Evolutionary conservation across 306 rosid species (phyloP), one percentile per base, ranked within the genome.

Genomic region (Trichosanthes cucumerina): DNA sequence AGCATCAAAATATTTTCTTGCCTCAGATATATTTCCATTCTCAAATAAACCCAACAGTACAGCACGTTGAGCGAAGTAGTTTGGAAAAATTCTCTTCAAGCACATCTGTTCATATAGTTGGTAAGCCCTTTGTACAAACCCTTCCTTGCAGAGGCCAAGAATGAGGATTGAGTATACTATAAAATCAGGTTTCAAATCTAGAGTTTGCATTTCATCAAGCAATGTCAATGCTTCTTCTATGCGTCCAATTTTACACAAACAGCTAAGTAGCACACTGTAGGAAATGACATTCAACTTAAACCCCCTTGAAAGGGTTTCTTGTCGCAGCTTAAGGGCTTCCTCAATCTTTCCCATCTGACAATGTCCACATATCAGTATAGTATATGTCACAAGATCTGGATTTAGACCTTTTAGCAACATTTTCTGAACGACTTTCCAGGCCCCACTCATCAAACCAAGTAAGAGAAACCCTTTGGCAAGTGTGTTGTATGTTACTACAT

Each of bases 391-490:
- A 75, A 81, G 75, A 82, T 88, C 85, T 28, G 85, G 86, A 78
- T 80, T 82, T 44, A 84, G 54, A 58, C 91, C 89, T 70, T 65
- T 83, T 34, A 69, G 68, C 83, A 88, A 78, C 87, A 85, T 85
- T 53, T 80, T 69, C 68, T 85, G 86, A 78, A 85, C 57, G 73
- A 82, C 81, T 82, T 81, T 71, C 76, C 74, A 50, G 79, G 86
- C 83, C 16, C 87, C 91, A 64, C 49, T 79, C 83, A 86, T 84
- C 12, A 76, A 80, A 73, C 91, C 87, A 80, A 88, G 89, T 65
- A 88, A 75, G 60, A 36, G 87, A 84, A 88, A 86, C 6, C 89
- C 91, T 73, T 88, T 84, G 21, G 87, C 85, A 65, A 88, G 89
- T 81, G 82, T 85, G 59, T 82, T 85, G 75, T 80, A 84, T 57